Conservation (phyloP, 2,329 filamentous ascomycete genomes). For the Sarocladiaceae sp. region DNA sequence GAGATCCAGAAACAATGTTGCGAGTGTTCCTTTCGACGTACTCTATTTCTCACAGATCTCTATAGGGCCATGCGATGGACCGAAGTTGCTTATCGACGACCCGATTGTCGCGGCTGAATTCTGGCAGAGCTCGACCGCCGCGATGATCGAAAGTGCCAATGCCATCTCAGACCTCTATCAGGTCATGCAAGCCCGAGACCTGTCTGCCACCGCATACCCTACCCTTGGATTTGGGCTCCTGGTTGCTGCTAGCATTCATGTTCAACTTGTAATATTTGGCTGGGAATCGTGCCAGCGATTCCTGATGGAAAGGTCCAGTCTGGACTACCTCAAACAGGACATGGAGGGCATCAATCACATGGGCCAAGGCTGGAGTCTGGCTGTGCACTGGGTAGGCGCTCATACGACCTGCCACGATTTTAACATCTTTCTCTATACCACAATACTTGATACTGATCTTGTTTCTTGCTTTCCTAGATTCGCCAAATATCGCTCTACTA, state of each 20-base stretch:
- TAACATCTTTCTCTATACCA: too few relatives aligned
- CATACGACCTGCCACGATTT: neutral
- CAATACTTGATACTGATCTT: neutral
- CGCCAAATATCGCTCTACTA: conserved; percentile 6
- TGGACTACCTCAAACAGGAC: neutral
- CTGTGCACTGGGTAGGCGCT: conserved; percentile 2
- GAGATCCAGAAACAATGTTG: neutral
- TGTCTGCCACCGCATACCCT: neutral
- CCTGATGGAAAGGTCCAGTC: neutral
- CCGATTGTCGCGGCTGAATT: neutral
- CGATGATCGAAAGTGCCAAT: conserved; percentile 7
- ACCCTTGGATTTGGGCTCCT: neutral
- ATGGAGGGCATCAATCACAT: conserved; percentile 1
- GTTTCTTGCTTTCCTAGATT: neutral
- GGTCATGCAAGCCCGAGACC: neutral
- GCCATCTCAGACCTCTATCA: conserved; percentile 2
- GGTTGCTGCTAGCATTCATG: conserved; percentile 2
- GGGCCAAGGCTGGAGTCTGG: neutral
- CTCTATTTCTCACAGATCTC: neutral
- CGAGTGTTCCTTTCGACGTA: neutral
- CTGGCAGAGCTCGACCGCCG: neutral
- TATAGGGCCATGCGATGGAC: conserved; percentile 2
- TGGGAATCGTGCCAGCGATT: neutral
- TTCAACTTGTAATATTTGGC: neutral
- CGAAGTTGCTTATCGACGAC: neutral